Conservation (phyloP, 495 filamentous ascomycete genomes). For the Mytilinidion resinicola region DNA sequence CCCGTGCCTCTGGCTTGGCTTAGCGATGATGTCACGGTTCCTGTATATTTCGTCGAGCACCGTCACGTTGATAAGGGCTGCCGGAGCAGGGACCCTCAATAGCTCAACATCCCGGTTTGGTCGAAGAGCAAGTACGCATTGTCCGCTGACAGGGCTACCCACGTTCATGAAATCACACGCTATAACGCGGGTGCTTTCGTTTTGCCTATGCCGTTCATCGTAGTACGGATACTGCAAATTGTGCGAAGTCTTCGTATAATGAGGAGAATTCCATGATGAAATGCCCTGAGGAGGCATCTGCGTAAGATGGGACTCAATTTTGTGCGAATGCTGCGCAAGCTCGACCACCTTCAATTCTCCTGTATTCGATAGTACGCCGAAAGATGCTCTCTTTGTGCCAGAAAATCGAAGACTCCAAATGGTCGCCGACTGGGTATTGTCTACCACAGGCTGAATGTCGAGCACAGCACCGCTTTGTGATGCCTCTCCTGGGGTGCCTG, state of each 20-base stretch:
- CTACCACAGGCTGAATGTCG: slow-evolving; percentile 59
- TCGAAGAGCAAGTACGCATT: slow-evolving; percentile 60
- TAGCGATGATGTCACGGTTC: slow-evolving; percentile 12
- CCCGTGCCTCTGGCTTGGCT: slow-evolving; percentile 16
- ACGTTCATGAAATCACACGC: slow-evolving; percentile 80
- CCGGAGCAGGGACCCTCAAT: slow-evolving; percentile 40
- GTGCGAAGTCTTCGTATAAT: slow-evolving; percentile 46
- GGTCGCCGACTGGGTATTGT: slow-evolving; percentile 43
- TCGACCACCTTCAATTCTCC: slow-evolving; percentile 67
- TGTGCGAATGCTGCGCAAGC: slow-evolving; percentile 28
- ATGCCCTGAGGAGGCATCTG: slow-evolving; percentile 4
- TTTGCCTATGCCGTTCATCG: slow-evolving; percentile 38
- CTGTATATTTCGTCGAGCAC: slow-evolving; percentile 27
- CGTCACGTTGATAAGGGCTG: slow-evolving; percentile 23
- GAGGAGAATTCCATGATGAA: slow-evolving; percentile 43
- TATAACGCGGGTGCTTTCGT: slow-evolving; percentile 61
- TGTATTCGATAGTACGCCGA: slow-evolving; percentile 69
- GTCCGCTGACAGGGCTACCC: slow-evolving; percentile 53
- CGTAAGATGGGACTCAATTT: slow-evolving; percentile 3
- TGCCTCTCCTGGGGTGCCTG: slow-evolving; percentile 37
- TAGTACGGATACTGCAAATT: slow-evolving; percentile 49
- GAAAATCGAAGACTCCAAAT: slow-evolving; percentile 80
- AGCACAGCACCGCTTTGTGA: slow-evolving; percentile 49
- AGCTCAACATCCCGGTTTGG: slow-evolving; percentile 63
- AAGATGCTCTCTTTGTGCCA: slow-evolving; percentile 61